Base-by-base conservation (phyloP, 1,284 basidiomycete genomes). In the Phellopilus nigrolimitatus region DNA sequence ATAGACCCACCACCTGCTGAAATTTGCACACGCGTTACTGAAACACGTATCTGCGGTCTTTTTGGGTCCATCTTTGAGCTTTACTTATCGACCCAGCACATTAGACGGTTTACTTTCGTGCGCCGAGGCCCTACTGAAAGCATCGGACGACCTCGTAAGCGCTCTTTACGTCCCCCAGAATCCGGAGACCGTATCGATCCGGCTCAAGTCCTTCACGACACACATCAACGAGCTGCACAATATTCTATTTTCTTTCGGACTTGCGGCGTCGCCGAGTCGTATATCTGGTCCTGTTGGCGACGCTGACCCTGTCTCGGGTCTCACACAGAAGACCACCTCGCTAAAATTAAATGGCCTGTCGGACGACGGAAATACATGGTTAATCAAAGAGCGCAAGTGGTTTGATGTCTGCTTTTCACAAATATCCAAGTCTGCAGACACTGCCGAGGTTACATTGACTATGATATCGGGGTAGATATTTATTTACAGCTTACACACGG, bases 111-210 rank as follows among this genome's bases (percentile, higher is more conserved):
- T 88, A 4, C 71, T 76, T 3, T 38, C 62, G 1, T 67, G 68
- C 13, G 87, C 84, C 6, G 66, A 72, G 12, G 60, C 68, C 5
- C 71, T 88, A 10, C 66, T 81, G 21, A 67, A 72, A 15, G 66
- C 73, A 8, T 73, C 74, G 12, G 86, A 88, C 60, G 83, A 88
- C 38, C 68, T 88, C 42, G 74, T 83, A 22, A 71, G 80, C 10
- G 67, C 80, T 1, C 66, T 85, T 34, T 83, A 88, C 62, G 59
- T 76, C 0, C 82, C 84, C 1, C 85, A 88, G 60, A 71, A 79
- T 49, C 59, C 61, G 0, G 59, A 63, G 3, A 62, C 68, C 17
- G 65, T 86, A 34, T 58, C 59, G 10, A 58, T 60, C 9, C 71
- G 75, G 45, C 54, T 79, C 22, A 55, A 61, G 3, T 55, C 66